phyloP scores from a whole-genome alignment of 768 basidiomycete genomes.

The Infundibulicybe gibba region DNA sequence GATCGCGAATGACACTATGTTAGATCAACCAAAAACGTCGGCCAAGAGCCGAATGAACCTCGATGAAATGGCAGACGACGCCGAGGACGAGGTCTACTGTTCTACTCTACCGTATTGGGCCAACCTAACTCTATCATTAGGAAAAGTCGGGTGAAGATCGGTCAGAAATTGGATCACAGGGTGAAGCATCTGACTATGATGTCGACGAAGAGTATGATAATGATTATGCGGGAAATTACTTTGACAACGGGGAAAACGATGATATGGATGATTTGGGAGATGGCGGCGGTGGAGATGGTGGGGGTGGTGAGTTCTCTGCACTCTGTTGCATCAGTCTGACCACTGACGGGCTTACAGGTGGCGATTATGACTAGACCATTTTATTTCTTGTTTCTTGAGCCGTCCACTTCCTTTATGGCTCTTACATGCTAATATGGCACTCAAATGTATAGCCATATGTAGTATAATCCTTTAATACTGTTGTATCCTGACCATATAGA shows the following conservation, averaged over 20 bases:
- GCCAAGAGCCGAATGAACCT: constrained; percentile 50
- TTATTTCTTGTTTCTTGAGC: too few relatives aligned
- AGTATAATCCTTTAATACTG: too few relatives aligned
- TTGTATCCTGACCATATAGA: too few relatives aligned
- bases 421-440: too few relatives aligned
- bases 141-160: constrained; percentile 71
- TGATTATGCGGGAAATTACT: constrained; percentile 88
- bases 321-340: not conserved
- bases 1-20: not conserved
- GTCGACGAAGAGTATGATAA: constrained; percentile 91
- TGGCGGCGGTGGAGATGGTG: constrained; percentile 65
- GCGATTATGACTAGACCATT: constrained; percentile 11
- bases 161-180: constrained; percentile 66
- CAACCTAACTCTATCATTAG: constrained; percentile 22
- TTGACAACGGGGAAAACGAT: constrained; percentile 85
- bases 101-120: not conserved
- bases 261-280: constrained; percentile 77
- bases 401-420: too few relatives aligned
- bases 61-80: constrained; percentile 66
- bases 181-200: constrained; percentile 71
- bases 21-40: constrained; percentile 24
- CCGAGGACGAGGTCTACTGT: constrained; percentile 48
- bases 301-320: constrained; percentile 38
- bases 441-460: too few relatives aligned
- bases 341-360: constrained; percentile 6